Evolutionary conservation across 768 basidiomycete species (phyloP).

Genomic region (Exsudoporus frostii): DNA sequence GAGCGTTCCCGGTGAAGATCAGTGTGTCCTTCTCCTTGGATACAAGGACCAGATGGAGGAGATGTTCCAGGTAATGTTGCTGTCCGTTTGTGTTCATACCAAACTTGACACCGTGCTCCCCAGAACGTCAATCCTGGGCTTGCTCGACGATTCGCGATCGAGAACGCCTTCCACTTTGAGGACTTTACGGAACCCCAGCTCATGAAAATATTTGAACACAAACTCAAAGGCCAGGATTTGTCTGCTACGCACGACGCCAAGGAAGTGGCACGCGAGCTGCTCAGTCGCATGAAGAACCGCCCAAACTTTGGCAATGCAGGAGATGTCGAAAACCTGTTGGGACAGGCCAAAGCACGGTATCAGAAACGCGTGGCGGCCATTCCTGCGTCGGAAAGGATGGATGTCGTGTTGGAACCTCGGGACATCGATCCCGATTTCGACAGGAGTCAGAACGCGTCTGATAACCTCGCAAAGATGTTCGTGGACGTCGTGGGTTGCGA

Average conservation of each 20-base stretch:
- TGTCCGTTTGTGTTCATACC: neutral
- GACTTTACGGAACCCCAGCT: neutral
- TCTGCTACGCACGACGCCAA: neutral
- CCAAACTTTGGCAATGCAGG: neutral
- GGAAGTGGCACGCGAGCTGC: neutral
- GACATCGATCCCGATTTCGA: neutral
- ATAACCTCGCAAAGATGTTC: neutral
- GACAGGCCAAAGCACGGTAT: neutral
- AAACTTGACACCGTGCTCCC: no score
- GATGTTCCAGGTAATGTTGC: neutral
- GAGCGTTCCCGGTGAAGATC: slow-evolving; percentile 42
- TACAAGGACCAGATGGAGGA: neutral
- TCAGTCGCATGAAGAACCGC: neutral
- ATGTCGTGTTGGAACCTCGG: neutral
- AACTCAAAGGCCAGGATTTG: neutral
- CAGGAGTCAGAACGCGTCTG: neutral
- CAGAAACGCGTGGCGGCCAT: neutral
- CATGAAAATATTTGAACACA: neutral
- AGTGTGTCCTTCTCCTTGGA: neutral
- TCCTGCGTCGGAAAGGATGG: neutral
- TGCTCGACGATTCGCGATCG: neutral
- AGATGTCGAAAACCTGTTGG: neutral
- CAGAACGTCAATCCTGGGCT: neutral
- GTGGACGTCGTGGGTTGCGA: neutral
- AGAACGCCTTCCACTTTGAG: neutral